Base-by-base conservation (phyloP, 1,139 yeast genomes). In the Citeromyces hawaiiensis region DNA sequence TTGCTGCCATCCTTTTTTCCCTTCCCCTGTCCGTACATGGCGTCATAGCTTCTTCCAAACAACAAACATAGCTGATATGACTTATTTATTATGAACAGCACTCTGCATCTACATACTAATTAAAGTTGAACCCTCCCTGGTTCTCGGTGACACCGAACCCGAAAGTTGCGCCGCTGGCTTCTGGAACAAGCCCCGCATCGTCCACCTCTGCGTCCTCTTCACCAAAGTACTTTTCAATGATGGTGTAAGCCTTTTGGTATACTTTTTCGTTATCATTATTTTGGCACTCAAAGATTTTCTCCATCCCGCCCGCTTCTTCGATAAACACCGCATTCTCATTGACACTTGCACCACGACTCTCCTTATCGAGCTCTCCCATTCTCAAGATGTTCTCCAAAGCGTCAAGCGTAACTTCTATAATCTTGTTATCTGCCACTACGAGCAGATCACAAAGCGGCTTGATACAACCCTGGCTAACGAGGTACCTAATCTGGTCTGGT, bases 241-340 rank as follows among this genome's bases (percentile, higher is more conserved):
- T 85, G 48, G 69, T 68, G 64, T 73, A 93, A 36, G 98, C 94
- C 66, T 88, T 88, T 56, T 83, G 78, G 63, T 93, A 91, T 54
- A 91, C 83, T 57, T 81, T 83, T 58, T 88, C 94, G 61, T 91
- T 91, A 55, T 78, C 83, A 63, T 86, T 87, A 58, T 73, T 76
- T 69, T 91, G 98, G 59, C 95, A 85, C 46, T 85, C 88, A 61
- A 83, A 83, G 52, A 91, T 91, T 68, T 85, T 88, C 61, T 91
- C 97, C 79, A 88, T 83, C 48, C 98, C 98, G 51, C 97, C 97
- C 37, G 97, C 97, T 61, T 88, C 96, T 66, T 91, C 98, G 54
- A 91, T 83, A 63, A 64, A 86, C 48, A 87, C 72, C 35, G 97
- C 96, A 56, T 87, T 82, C 59, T 83, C 87, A 62, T 91, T 91